These are phyloP conservation scores for Chrysosporium keratinophilum DNA, from an alignment of 2,329 filamentous ascomycete genomes.

Conservation along the genomic window DNA sequence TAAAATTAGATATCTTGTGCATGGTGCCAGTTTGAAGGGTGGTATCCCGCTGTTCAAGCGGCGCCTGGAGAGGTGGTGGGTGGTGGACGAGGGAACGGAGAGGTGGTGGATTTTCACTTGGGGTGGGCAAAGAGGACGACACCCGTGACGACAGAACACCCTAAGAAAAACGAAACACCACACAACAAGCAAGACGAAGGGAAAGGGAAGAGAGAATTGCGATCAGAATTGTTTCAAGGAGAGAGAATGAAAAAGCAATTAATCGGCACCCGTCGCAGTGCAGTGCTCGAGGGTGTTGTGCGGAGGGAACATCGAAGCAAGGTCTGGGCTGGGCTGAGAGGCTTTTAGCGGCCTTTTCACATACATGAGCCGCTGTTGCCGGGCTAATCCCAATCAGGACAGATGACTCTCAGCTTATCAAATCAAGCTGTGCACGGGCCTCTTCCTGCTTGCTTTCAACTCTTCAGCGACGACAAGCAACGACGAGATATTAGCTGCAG, in stretches of 20 bases:
- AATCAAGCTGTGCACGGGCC: conserved; percentile 2
- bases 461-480: neutral
- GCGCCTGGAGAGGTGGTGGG: neutral
- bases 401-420: neutral
- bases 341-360: conserved; percentile 6
- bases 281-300: conserved; percentile 8
- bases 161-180: conserved; percentile 11
- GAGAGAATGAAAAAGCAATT: conserved; percentile 6
- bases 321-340: conserved; percentile 7
- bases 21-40: conserved; percentile 32
- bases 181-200: conserved; percentile 17
- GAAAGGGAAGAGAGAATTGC: neutral
- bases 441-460: neutral
- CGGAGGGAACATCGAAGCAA: conserved; percentile 6
- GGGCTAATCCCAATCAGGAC: conserved; percentile 4
- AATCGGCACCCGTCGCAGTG: conserved; percentile 8
- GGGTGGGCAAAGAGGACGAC: neutral
- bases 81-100: neutral
- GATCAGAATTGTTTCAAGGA: neutral
- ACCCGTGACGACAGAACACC: conserved; percentile 14
- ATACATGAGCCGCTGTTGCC: neutral
- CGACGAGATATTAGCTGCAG: neutral
- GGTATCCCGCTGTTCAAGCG: neutral
- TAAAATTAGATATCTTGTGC: conserved; percentile 61
- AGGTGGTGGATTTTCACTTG: neutral